phyloP scores from a whole-genome alignment of 106 monocot species.

The Dactylorhiza incarnata region DNA sequence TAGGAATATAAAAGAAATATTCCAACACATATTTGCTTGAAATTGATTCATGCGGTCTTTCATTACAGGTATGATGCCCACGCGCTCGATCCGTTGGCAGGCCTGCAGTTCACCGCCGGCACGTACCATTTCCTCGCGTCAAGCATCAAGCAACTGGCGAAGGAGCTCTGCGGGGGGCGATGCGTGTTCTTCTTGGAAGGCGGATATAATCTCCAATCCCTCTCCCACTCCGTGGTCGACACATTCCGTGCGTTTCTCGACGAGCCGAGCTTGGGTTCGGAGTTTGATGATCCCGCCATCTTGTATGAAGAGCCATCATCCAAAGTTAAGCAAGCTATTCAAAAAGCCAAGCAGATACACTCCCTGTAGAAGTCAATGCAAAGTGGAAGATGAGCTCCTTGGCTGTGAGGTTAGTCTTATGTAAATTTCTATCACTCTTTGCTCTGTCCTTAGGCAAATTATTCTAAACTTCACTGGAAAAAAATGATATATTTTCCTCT shows the following conservation, averaged over 20 bases:
- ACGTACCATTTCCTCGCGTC: constrained; percentile 87
- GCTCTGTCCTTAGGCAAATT: no score
- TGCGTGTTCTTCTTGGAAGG: constrained; percentile 53
- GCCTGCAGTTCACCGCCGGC: constrained; percentile 81
- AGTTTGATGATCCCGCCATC: constrained; percentile 50
- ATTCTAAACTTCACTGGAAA: no score
- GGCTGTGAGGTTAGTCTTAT: neutral
- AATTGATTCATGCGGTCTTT: neutral
- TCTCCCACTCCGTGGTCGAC: constrained; percentile 80
- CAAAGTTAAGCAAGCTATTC: constrained; percentile 53
- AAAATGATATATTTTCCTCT: no score
- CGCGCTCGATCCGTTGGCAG: constrained; percentile 81
- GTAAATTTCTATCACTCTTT: no score
- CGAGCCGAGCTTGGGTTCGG: constrained; percentile 64
- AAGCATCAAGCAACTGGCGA: constrained; percentile 43
- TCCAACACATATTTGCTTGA: neutral
- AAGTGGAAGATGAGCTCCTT: neutral
- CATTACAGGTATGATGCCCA: constrained; percentile 81
- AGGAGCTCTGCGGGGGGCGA: constrained; percentile 24
- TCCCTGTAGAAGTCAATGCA: constrained; percentile 27
- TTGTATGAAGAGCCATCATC: constrained; percentile 28
- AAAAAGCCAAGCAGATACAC: constrained; percentile 57
- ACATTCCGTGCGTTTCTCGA: constrained; percentile 74
- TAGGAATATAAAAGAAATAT: no score
- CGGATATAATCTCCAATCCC: constrained; percentile 89